phyloP scores from a whole-genome alignment of 139 green algal species.

The Yamagishiella unicocca region DNA sequence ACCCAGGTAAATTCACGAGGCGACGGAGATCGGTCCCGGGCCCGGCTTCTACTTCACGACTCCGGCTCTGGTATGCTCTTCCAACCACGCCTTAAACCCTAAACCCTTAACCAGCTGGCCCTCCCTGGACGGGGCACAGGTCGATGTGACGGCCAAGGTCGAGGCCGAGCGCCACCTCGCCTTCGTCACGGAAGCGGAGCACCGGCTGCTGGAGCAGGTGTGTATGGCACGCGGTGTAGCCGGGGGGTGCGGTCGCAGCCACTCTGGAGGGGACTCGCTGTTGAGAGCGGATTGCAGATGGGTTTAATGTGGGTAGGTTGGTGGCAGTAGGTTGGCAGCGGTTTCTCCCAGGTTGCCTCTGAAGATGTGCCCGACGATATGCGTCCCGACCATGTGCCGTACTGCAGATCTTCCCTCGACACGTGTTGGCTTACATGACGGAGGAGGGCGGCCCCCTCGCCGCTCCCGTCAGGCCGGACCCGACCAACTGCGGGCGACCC shows the following conservation, averaged over 20 bases:
- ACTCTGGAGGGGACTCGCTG: too few relatives aligned
- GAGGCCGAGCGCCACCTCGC: conserved; percentile 9
- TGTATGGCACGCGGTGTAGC: background rate
- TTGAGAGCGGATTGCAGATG: too few relatives aligned
- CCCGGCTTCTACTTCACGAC: background rate
- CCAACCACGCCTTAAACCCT: background rate
- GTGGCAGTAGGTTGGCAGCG: too few relatives aligned
- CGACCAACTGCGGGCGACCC: background rate
- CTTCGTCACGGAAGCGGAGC: background rate
- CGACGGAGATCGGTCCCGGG: background rate
- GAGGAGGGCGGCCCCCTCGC: background rate
- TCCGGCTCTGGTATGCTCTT: background rate
- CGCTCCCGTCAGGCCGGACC: background rate
- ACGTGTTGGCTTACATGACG: background rate
- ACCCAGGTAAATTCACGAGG: background rate
- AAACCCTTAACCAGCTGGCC: background rate
- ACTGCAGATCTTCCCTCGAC: background rate
- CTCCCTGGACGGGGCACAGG: background rate
- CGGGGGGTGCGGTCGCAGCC: too few relatives aligned
- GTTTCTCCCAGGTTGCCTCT: too few relatives aligned
- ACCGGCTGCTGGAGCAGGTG: conserved; percentile 2
- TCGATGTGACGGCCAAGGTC: conserved; percentile 2
- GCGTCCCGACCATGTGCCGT: too few relatives aligned
- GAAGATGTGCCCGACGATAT: too few relatives aligned
- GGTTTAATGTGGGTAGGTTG: too few relatives aligned